phyloP scores from a whole-genome alignment of 1,284 basidiomycete genomes.

The Boletellus deceptivus region DNA sequence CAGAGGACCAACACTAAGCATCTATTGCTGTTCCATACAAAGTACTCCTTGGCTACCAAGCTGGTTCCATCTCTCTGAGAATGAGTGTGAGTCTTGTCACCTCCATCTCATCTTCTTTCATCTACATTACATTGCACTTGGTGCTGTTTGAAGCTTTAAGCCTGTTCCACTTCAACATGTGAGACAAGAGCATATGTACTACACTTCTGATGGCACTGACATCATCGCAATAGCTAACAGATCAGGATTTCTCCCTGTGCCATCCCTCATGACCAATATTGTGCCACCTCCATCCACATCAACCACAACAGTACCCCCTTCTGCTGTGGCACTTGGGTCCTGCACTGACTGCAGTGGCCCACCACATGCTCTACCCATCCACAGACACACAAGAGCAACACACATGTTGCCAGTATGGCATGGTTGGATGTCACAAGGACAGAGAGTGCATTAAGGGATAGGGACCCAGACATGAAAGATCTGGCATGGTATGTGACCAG shows the following conservation, averaged over 20 bases:
- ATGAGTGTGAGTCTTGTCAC: no score
- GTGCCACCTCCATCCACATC: constrained; percentile 15
- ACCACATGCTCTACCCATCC: constrained; percentile 32
- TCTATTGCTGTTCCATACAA: no score
- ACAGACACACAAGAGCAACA: constrained; percentile 65
- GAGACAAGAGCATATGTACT: no score
- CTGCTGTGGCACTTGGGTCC: constrained; percentile 11
- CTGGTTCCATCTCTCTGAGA: no score
- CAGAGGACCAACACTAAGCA: no score
- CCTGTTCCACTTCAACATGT: no score
- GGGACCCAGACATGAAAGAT: constrained; percentile 80
- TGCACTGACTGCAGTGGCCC: neutral
- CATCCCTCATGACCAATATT: constrained; percentile 13
- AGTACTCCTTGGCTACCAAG: no score
- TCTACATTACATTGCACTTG: no score
- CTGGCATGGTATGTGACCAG: constrained; percentile 81
- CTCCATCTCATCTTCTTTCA: no score
- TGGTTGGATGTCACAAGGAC: constrained; percentile 72
- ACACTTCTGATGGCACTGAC: constrained; percentile 23
- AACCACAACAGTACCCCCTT: constrained; percentile 9
- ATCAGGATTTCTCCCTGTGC: constrained; percentile 19
- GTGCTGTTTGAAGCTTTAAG: no score
- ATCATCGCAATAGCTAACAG: constrained; percentile 23
- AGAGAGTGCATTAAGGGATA: constrained; percentile 84
- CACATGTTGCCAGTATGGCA: constrained; percentile 71